A percentile compares a stretch with the other conserved stretches of the same genome.
Conservation (phyloP, 2,329 filamentous ascomycete species). For the Cytospora leucostoma region DNA sequence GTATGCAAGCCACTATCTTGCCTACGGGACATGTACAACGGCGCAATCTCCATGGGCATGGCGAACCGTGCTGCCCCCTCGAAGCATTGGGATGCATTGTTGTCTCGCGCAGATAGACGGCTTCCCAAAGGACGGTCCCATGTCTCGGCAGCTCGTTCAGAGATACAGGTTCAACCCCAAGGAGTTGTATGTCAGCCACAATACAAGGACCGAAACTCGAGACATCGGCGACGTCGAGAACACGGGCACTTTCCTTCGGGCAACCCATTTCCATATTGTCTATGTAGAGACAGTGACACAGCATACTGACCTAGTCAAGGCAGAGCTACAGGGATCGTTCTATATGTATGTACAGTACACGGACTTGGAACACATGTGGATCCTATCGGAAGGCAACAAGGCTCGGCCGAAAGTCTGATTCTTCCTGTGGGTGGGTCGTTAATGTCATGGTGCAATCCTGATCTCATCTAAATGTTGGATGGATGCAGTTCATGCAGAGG, state of each 20-base stretch:
- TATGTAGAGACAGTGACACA: neutral
- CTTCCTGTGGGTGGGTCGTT: neutral
- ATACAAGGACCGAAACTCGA: neutral
- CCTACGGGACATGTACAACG: conserved; percentile 10
- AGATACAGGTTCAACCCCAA: conserved; percentile 1
- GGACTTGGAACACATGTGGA: neutral
- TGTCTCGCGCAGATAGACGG: conserved; percentile 5
- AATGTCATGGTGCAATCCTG: neutral
- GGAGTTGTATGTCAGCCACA: conserved; percentile 1
- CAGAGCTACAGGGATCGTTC: neutral
- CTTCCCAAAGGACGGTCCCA: neutral
- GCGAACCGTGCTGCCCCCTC: conserved; percentile 9
- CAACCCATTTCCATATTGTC: neutral
- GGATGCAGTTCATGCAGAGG: neutral
- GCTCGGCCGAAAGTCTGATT: neutral
- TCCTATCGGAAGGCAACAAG: neutral
- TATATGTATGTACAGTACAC: neutral
- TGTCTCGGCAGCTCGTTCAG: neutral
- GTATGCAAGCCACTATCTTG: conserved; percentile 8
- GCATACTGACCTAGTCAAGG: neutral
- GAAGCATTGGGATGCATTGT: conserved; percentile 1
- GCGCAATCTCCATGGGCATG: conserved; percentile 1
- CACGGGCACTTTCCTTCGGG: neutral
- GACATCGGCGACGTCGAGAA: neutral
- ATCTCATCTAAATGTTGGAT: neutral